phyloP scores from a whole-genome alignment of 2,329 filamentous ascomycete species.

The Colletotrichum destructivum region DNA sequence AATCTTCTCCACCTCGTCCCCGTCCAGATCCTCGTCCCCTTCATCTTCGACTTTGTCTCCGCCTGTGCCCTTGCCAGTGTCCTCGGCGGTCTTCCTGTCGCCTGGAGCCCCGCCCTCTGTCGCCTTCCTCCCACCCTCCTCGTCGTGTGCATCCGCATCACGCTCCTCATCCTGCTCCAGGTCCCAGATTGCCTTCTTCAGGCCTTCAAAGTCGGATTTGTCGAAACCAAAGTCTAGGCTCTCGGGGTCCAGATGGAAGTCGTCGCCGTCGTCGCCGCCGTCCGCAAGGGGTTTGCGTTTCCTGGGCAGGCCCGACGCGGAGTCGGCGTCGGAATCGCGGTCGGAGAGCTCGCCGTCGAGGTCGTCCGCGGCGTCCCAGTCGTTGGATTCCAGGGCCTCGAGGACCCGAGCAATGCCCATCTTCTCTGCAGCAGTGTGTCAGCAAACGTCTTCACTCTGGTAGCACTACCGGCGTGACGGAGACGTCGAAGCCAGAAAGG shows the following conservation, averaged over 20 bases:
- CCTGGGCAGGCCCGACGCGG: conserved; percentile 48
- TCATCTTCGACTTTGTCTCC: conserved; percentile 43
- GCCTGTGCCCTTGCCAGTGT: conserved; percentile 44
- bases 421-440: conserved; percentile 61
- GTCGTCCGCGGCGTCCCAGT: conserved; percentile 65
- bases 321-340: conserved; percentile 52
- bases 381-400: conserved; percentile 76
- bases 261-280: conserved; percentile 50
- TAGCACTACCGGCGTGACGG: not conserved
- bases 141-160: conserved; percentile 20
- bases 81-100: conserved; percentile 13
- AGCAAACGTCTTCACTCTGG: conserved; percentile 33
- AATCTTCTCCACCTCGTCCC: conserved; percentile 70
- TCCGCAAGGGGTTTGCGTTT: conserved; percentile 47
- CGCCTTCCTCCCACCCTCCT: conserved; percentile 4
- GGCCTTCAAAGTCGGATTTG: conserved; percentile 65
- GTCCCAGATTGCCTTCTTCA: conserved; percentile 68
- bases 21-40: conserved; percentile 55
- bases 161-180: conserved; percentile 47
- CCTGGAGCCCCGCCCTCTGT: conserved; percentile 12
- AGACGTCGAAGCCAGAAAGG: not conserved
- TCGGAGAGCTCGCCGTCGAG: conserved; percentile 46
- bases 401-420: conserved; percentile 71
- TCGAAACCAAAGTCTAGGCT: conserved; percentile 69
- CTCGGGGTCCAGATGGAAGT: conserved; percentile 60